Conservation (phyloP, 2,329 filamentous ascomycete species). For the Alternaria rosae region DNA sequence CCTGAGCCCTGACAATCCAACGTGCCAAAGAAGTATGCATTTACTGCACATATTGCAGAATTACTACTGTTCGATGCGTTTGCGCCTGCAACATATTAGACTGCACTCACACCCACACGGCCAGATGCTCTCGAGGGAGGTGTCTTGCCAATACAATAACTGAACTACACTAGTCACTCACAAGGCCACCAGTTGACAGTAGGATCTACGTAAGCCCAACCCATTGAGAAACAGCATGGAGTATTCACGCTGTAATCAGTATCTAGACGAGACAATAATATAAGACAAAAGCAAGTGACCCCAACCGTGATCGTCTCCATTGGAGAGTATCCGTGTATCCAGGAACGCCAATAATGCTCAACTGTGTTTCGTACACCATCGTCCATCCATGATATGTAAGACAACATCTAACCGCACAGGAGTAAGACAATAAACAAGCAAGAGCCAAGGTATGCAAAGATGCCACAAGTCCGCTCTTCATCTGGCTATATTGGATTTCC, state of each 20-base stretch:
- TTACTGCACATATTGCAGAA: neutral
- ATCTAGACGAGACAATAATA: neutral
- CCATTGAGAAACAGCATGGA: neutral
- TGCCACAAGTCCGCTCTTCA: slow-evolving; percentile 4
- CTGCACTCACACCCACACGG: neutral
- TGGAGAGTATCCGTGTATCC: neutral
- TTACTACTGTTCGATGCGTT: neutral
- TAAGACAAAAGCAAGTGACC: neutral
- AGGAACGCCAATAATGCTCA: slow-evolving; percentile 7
- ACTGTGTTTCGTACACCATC: slow-evolving; percentile 12
- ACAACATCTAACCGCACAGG: neutral
- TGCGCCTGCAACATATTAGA: neutral
- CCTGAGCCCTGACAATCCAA: neutral
- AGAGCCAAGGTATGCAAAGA: slow-evolving; percentile 1
- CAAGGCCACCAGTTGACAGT: neutral
- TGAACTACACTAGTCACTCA: neutral
- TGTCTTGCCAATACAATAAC: neutral
- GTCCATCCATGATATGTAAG: slow-evolving; percentile 1
- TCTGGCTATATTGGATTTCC: slow-evolving; percentile 27
- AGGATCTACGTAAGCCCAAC: neutral
- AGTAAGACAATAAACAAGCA: neutral
- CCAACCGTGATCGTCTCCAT: neutral
- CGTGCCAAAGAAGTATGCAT: neutral
- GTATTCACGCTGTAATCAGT: slow-evolving; percentile 1
- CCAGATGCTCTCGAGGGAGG: neutral